A percentile compares a stretch with the other conserved stretches of the same genome.
Evolutionary conservation across 257 asterid species (phyloP).

Genomic region (Solanum pinnatisectum): DNA sequence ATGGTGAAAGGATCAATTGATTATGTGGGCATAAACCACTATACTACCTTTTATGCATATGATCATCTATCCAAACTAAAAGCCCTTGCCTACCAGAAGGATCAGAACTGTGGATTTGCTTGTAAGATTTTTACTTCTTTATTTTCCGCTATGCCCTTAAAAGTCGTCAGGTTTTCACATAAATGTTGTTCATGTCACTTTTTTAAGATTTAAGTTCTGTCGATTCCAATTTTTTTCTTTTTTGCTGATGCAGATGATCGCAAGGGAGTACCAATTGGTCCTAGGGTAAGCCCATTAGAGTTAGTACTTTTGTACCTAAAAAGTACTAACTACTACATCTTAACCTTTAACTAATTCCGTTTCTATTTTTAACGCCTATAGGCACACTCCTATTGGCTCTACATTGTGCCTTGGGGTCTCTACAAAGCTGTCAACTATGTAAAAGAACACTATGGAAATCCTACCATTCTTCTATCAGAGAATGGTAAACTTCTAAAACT

Average conservation of each 20-base stretch:
- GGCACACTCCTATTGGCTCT: slow-evolving; percentile 87
- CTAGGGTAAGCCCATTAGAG: slow-evolving; percentile 39
- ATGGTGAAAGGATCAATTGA: slow-evolving; percentile 55
- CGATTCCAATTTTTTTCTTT: background rate
- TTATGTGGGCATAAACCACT: slow-evolving; percentile 75
- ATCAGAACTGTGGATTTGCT: slow-evolving; percentile 61
- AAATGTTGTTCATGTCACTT: background rate
- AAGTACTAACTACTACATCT: background rate
- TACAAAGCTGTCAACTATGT: slow-evolving; percentile 76
- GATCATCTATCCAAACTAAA: slow-evolving; percentile 32
- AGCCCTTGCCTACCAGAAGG: slow-evolving; percentile 60
- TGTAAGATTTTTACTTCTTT: slow-evolving; percentile 28
- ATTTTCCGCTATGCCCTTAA: background rate
- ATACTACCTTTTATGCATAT: slow-evolving; percentile 54
- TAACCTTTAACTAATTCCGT: background rate
- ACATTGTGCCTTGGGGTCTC: slow-evolving; percentile 89
- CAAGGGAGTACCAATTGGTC: slow-evolving; percentile 82
- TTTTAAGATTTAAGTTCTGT: background rate
- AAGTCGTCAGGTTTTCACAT: background rate
- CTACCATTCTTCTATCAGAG: slow-evolving; percentile 66
- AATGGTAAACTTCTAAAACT: slow-evolving; percentile 36
- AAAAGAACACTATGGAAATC: slow-evolving; percentile 72
- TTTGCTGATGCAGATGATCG: slow-evolving; percentile 38
- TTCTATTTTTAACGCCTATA: background rate
- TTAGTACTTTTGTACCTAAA: background rate